A percentile compares a stretch with the other conserved stretches of the same genome.
Conservation (phyloP, 148 eudicot genomes). For the Spergularia marina region DNA sequence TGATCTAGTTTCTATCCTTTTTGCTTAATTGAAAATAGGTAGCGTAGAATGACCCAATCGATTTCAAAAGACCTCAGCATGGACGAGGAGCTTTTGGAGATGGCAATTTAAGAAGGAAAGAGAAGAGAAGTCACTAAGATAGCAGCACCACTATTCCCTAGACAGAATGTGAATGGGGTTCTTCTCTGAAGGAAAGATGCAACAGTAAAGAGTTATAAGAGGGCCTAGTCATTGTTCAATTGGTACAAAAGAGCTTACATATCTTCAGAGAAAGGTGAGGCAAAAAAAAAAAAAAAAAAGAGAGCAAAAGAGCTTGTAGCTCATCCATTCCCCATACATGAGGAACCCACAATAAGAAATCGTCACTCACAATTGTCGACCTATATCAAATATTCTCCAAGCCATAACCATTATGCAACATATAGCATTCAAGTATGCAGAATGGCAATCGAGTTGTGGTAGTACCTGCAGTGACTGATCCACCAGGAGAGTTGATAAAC, state of each 20-base stretch:
- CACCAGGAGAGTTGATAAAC: slow-evolving; percentile 94
- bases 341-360: neutral
- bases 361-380: neutral
- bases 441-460: neutral
- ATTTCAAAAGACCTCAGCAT: neutral
- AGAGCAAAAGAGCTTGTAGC: neutral
- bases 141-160: neutral
- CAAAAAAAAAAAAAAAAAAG: too few relatives aligned
- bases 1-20: neutral
- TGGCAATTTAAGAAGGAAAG: neutral
- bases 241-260: too few relatives aligned
- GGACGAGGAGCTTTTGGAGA: neutral
- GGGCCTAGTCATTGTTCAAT: neutral
- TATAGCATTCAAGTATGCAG: neutral
- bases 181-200: neutral
- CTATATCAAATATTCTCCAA: neutral
- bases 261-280: too few relatives aligned
- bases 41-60: too few relatives aligned
- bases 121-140: neutral
- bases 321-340: neutral
- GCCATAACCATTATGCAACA: neutral
- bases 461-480: slow-evolving; percentile 85
- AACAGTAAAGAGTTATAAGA: neutral
- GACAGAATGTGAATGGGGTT: neutral
- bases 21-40: neutral